phyloP scores from a whole-genome alignment of 2,329 filamentous ascomycete genomes.

The Domatiomyces catenatus region DNA sequence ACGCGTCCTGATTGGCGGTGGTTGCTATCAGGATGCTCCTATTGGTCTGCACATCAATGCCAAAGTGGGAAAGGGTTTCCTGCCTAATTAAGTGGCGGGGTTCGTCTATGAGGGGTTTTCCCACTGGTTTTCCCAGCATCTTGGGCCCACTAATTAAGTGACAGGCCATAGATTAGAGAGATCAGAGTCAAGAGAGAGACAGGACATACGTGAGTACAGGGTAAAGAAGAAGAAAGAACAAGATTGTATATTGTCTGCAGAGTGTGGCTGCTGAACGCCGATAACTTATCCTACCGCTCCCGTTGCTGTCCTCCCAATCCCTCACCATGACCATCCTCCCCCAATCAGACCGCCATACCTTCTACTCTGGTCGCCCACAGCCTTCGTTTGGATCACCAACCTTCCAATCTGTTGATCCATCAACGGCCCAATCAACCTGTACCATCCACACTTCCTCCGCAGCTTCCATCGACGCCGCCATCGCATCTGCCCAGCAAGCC shows the following conservation, averaged over 20 bases:
- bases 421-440: constrained; percentile 52
- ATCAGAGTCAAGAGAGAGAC: too few relatives aligned
- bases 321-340: constrained; percentile 4
- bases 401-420: constrained; percentile 61
- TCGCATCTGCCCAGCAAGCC: constrained; percentile 53
- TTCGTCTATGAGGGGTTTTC: too few relatives aligned
- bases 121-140: background rate
- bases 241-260: background rate
- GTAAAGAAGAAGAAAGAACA: too few relatives aligned
- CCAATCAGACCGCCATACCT: constrained; percentile 42
- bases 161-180: too few relatives aligned
- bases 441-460: constrained; percentile 56
- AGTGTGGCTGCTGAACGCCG: background rate
- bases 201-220: too few relatives aligned
- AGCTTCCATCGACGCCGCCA: constrained; percentile 53
- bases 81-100: background rate
- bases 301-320: background rate
- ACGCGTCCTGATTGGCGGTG: background rate
- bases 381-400: constrained; percentile 37
- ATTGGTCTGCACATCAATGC: background rate
- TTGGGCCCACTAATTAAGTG: too few relatives aligned
- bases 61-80: too few relatives aligned
- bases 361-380: constrained; percentile 58
- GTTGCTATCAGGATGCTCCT: background rate
- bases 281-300: background rate